These are phyloP conservation scores for Sungouiozyma intestinalis DNA, from an alignment of 805 yeast genomes.

Conservation along the genomic window DNA sequence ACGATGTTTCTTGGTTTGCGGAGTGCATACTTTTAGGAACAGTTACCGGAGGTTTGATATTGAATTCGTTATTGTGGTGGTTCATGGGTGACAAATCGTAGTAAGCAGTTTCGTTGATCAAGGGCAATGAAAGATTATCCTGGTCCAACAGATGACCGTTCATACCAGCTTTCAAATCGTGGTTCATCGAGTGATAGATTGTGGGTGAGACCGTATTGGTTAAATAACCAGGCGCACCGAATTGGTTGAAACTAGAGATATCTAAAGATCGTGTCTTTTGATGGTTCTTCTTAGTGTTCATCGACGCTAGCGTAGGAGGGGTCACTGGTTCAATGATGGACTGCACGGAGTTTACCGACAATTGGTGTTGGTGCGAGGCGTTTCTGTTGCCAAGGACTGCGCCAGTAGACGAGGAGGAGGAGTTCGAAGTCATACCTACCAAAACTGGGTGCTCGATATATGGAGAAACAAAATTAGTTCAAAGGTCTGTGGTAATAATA, in stretches of 20 bases:
- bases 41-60: neutral
- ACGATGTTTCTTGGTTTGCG: neutral
- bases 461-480: too few relatives aligned
- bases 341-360: slow-evolving; percentile 20
- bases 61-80: neutral
- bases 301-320: slow-evolving; percentile 14
- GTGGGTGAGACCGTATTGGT: neutral
- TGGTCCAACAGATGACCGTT: neutral
- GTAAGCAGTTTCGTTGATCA: neutral
- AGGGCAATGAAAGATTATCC: neutral
- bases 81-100: neutral
- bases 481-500: too few relatives aligned
- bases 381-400: neutral
- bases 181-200: neutral
- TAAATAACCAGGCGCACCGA: slow-evolving; percentile 5
- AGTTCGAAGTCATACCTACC: slow-evolving; percentile 10
- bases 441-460: too few relatives aligned
- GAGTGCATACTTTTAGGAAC: too few relatives aligned
- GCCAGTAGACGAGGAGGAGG: slow-evolving; percentile 1
- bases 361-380: slow-evolving; percentile 22
- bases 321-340: slow-evolving; percentile 17
- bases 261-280: slow-evolving; percentile 27
- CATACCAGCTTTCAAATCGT: neutral
- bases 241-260: slow-evolving; percentile 23
- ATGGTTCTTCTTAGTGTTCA: slow-evolving; percentile 16